Evolutionary conservation across 495 filamentous ascomycete species (phyloP).

Genomic region (Antarctomyces pellizariae): DNA sequence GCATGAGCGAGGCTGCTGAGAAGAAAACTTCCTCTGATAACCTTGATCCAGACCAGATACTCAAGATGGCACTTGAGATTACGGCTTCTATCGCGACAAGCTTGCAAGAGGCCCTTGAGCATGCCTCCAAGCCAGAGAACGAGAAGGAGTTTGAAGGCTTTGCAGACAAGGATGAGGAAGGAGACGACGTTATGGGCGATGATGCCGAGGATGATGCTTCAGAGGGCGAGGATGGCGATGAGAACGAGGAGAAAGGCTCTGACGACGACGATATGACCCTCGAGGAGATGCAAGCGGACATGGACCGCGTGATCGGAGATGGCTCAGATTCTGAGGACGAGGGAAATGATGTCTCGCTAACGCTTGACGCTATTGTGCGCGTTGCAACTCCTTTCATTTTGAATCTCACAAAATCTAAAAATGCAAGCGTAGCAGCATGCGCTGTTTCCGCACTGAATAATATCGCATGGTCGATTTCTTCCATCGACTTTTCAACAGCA

Average conservation of each 20-base stretch:
- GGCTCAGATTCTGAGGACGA: slow-evolving; percentile 14
- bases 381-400: slow-evolving; percentile 24
- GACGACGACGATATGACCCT: slow-evolving; percentile 16
- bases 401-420: slow-evolving; percentile 9
- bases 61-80: slow-evolving; percentile 28
- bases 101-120: slow-evolving; percentile 18
- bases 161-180: slow-evolving; percentile 11
- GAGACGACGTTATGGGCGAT: slow-evolving; percentile 13
- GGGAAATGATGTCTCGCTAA: slow-evolving; percentile 20
- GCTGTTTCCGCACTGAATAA: slow-evolving; percentile 32
- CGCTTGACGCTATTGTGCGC: slow-evolving; percentile 22
- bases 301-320: slow-evolving; percentile 30
- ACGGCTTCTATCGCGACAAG: slow-evolving; percentile 33
- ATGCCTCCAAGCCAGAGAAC: slow-evolving; percentile 8
- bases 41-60: slow-evolving; percentile 14
- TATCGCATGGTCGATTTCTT: slow-evolving; percentile 33
- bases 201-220: slow-evolving; percentile 9
- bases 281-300: slow-evolving; percentile 29
- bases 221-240: slow-evolving; percentile 9
- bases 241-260: slow-evolving; percentile 12
- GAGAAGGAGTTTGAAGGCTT: slow-evolving; percentile 14
- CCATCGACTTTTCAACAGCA: slow-evolving; percentile 20
- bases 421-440: slow-evolving; percentile 19
- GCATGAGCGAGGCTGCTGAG: slow-evolving; percentile 11
- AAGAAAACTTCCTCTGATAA: slow-evolving; percentile 1